Evolutionary conservation across 2,329 filamentous ascomycete species (phyloP), one percentile per base, ranked within the genome.

Genomic region (Trichoderma polysporum): DNA sequence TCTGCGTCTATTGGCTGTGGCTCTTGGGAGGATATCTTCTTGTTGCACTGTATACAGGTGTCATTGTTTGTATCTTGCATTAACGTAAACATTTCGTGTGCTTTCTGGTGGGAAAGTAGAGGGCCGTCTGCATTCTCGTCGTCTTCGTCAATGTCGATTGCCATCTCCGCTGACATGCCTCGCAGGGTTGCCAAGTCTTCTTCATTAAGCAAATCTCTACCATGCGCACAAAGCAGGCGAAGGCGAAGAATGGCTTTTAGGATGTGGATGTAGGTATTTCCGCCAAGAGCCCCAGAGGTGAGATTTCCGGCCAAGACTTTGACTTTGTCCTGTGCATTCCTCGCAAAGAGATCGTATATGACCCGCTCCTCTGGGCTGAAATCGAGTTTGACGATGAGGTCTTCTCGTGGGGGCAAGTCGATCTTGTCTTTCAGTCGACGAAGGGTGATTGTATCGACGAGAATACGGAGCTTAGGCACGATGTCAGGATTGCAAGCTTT

Each of bases 401-500:
- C 94, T 12, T 86, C 84, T 19, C 93, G 88, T 25, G 85, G 83
- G 1, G 93, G 92, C 2, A 99, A 82, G 72, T 96, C 85, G 68
- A 98, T 94, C 78, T 90, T 93, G 77, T 98, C 93, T 78, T 98
- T 98, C 37, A 95, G 84, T 25, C 95, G 91, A 29, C 95, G 90
- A 10, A 99, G 83, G 0, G 95, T 98, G 71, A 99, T 91, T n/a
- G 92, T 95, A 75, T 97, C 92, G 9, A 99, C 94, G 0, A 99
- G 86, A 12, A 97, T 85, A 33, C 94, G 91, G 35, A 99, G 83
- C 75, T 94, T 95, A 4, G 91, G 88, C 2, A 98, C 84, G 57
- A 96, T 93, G 49, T 91, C 89, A 0, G 92, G 88, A 73, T 97
- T 92, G 49, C 91, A 94, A 25, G 86, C 86, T 78, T 97, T 97